Evolutionary conservation across 148 eudicot species (phyloP).

Genomic region (Diospyros kaki): DNA sequence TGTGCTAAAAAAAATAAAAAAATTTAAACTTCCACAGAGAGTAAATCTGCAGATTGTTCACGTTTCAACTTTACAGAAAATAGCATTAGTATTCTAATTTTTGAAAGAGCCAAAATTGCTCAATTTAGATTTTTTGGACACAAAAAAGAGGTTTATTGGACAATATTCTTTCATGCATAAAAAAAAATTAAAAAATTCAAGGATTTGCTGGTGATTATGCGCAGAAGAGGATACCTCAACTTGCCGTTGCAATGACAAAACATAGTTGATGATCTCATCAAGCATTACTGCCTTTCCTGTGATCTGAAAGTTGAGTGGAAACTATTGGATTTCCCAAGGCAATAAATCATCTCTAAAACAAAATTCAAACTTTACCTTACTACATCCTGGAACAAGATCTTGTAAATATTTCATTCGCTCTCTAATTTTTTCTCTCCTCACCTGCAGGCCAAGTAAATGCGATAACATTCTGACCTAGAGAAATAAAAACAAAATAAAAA

Average conservation of each 20-base stretch:
- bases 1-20: neutral
- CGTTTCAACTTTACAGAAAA: neutral
- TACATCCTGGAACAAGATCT: conserved; percentile 23
- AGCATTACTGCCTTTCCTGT: conserved; percentile 24
- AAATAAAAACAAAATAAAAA: neutral
- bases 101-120: neutral
- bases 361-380: conserved; percentile 6
- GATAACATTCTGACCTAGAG: neutral
- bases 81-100: neutral
- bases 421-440: conserved; percentile 20
- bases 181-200: too few relatives aligned
- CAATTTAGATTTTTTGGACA: neutral
- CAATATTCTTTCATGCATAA: neutral
- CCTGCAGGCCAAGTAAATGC: conserved; percentile 1
- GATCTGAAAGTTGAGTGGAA: conserved; percentile 11
- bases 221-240: conserved; percentile 15
- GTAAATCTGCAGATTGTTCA: neutral
- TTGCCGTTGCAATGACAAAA: conserved; percentile 19
- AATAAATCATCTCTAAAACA: neutral
- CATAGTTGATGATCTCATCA: conserved; percentile 23
- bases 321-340: neutral
- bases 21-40: neutral
- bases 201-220: neutral
- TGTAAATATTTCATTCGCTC: conserved; percentile 21
- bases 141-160: neutral